These are phyloP conservation scores for Amauroascus niger DNA, from an alignment of 2,329 filamentous ascomycete genomes.

Conservation along the genomic window DNA sequence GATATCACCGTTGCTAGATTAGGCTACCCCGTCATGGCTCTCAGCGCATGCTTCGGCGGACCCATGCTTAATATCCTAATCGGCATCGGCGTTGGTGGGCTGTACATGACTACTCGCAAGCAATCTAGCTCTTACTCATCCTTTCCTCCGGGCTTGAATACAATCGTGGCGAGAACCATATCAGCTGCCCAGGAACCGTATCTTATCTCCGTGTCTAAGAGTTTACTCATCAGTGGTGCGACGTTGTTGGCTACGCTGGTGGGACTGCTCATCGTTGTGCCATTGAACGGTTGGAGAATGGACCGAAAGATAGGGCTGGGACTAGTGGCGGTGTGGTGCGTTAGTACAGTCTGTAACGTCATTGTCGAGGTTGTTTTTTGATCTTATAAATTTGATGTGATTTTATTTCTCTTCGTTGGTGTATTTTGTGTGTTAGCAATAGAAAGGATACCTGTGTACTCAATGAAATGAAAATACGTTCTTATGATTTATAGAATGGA, in stretches of 20 bases:
- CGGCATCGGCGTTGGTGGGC: conserved; percentile 82
- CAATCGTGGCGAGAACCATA: conserved; percentile 12
- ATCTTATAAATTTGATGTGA: background rate
- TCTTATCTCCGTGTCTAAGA: conserved; percentile 71
- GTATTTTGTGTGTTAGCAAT: background rate
- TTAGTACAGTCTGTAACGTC: conserved; percentile 74
- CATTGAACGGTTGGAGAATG: conserved; percentile 77
- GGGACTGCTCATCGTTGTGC: conserved; percentile 68
- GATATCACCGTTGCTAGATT: conserved; percentile 89
- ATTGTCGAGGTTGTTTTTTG: conserved; percentile 54
- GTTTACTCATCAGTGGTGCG: conserved; percentile 74
- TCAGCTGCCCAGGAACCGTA: conserved; percentile 48
- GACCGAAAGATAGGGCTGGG: conserved; percentile 71
- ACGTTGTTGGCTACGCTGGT: conserved; percentile 73
- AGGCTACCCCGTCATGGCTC: conserved; percentile 92
- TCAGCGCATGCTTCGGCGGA: conserved; percentile 92
- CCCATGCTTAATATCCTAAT: conserved; percentile 96
- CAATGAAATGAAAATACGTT: too few species aligned
- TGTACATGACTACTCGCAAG: conserved; percentile 73
- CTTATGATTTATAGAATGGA: too few species aligned
- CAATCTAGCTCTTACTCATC: conserved; percentile 53
- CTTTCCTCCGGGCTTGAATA: conserved; percentile 7
- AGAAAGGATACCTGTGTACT: background rate
- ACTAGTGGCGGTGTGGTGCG: conserved; percentile 67
- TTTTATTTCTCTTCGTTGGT: background rate